phyloP scores from a whole-genome alignment of 148 eudicot genomes.

The Euryodendron excelsum region DNA sequence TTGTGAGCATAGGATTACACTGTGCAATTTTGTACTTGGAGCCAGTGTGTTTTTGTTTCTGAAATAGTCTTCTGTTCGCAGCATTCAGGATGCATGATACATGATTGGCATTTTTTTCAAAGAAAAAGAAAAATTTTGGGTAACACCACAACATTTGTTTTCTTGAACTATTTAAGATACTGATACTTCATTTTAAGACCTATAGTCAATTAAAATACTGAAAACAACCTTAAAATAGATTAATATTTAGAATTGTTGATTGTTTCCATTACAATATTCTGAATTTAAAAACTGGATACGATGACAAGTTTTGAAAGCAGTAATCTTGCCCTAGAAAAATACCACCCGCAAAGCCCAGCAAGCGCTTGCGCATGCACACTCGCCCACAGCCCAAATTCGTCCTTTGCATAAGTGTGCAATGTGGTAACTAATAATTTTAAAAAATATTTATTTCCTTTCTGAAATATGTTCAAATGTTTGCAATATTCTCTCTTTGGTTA shows the following conservation, averaged over 20 bases:
- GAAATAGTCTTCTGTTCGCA: neutral
- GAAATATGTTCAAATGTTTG: neutral
- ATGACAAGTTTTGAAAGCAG: neutral
- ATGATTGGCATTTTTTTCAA: neutral
- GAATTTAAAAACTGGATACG: neutral
- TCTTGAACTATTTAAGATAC: too few relatives aligned
- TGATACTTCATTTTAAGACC: too few relatives aligned
- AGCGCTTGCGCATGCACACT: too few relatives aligned
- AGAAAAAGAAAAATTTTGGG: neutral
- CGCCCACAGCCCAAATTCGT: too few relatives aligned
- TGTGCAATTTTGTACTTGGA: neutral
- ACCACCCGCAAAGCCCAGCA: too few relatives aligned
- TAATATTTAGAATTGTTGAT: neutral
- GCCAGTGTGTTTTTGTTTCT: neutral
- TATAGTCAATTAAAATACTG: too few relatives aligned
- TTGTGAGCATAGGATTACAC: neutral
- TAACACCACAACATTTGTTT: neutral
- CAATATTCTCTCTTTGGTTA: neutral
- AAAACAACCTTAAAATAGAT: too few relatives aligned
- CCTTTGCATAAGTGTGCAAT: neutral
- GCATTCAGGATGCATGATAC: neutral
- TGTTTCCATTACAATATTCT: neutral
- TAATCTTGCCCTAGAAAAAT: too few relatives aligned
- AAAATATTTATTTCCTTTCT: neutral
- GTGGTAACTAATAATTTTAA: neutral